A percentile compares a stretch with the other conserved stretches of the same genome.
Conservation (phyloP, 768 basidiomycete species). For the Podaxis rugospora region DNA sequence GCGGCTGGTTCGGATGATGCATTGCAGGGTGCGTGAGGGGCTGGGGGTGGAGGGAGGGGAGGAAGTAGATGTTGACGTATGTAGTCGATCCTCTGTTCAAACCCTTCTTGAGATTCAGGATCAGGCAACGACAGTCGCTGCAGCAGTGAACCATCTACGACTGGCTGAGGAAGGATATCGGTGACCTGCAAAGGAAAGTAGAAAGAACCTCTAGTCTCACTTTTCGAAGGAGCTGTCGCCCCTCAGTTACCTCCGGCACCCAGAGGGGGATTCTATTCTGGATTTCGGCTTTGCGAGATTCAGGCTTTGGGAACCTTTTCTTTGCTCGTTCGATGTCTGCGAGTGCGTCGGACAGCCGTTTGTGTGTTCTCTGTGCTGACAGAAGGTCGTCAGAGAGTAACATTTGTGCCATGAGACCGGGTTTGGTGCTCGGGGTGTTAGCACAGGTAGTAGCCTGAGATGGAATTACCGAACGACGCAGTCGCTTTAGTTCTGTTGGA, state of each 20-base stretch:
- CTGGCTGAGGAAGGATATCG: background rate
- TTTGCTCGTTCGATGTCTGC: background rate
- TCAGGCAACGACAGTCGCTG: background rate
- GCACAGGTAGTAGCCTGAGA: background rate
- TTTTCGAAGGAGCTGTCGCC: background rate
- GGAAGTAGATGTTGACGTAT: background rate
- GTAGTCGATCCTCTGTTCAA: background rate
- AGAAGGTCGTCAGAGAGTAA: background rate
- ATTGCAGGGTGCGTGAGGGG: background rate
- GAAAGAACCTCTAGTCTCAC: background rate
- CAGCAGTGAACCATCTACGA: background rate
- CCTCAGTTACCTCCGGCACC: background rate
- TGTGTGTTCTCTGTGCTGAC: background rate
- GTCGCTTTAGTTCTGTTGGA: constrained; percentile 29
- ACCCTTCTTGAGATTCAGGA: background rate
- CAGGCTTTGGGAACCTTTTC: background rate
- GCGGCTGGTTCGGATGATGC: background rate
- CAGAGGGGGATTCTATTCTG: background rate
- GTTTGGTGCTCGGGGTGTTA: background rate
- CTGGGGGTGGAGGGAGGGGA: background rate
- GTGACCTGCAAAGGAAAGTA: background rate
- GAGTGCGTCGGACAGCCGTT: background rate
- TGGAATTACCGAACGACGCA: constrained; percentile 22
- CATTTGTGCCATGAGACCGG: background rate
- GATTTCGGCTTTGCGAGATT: background rate